Conservation (phyloP, 1,284 basidiomycete species). For the Tilletia caries region DNA sequence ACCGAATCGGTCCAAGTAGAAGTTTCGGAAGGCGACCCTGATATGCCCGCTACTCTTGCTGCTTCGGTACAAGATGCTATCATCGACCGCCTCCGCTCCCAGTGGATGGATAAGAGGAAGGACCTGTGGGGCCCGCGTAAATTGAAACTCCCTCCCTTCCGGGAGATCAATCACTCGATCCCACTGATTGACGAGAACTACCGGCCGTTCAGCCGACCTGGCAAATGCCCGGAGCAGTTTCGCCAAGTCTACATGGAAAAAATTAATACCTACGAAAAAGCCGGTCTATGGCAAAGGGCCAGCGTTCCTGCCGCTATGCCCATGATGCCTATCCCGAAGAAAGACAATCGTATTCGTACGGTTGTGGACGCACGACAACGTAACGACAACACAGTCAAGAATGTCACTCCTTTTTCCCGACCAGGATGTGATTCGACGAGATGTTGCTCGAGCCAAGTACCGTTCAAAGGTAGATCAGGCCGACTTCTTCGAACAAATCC, state of each 20-base stretch:
- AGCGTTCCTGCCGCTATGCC: background rate
- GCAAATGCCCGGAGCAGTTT: background rate
- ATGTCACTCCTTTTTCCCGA: constrained; percentile 54
- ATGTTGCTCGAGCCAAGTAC: constrained; percentile 41
- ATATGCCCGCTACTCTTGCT: no score
- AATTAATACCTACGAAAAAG: background rate
- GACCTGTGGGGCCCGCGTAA: background rate
- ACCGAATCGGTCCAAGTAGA: background rate
- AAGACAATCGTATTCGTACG: constrained; percentile 55
- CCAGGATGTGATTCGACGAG: constrained; percentile 55
- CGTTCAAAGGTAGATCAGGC: constrained; percentile 55
- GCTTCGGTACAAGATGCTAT: background rate
- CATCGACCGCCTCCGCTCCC: background rate
- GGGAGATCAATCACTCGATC: background rate
- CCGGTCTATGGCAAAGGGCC: background rate
- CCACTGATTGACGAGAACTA: background rate
- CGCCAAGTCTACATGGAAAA: background rate
- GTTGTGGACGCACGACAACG: constrained; percentile 58
- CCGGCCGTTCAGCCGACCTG: background rate
- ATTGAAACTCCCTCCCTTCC: background rate
- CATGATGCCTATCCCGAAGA: constrained; percentile 57
- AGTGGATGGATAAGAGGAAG: background rate
- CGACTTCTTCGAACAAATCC: constrained; percentile 53
- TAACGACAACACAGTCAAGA: constrained; percentile 56
- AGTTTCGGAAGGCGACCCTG: no score